Evolutionary conservation across 2,329 filamentous ascomycete genomes (phyloP).

Genomic region (Calonectria leucothoes): DNA sequence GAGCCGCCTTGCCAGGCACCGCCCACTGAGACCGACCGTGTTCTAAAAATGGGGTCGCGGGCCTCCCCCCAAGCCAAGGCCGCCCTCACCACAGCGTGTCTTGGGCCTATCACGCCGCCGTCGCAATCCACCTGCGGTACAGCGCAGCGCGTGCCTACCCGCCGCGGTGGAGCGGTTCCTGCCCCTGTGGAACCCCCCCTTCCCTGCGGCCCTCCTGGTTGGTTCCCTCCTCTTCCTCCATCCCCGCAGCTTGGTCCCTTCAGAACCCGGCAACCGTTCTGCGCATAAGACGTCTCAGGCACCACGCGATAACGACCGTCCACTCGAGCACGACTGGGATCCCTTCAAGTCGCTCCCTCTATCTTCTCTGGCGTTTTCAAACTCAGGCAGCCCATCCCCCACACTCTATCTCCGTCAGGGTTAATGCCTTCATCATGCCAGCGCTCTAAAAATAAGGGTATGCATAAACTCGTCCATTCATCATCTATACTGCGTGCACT

Average conservation of each 20-base stretch:
- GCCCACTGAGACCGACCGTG: not conserved
- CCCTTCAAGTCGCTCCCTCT: not conserved
- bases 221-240: too few species aligned
- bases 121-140: not conserved
- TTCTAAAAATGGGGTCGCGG: conserved; percentile 14
- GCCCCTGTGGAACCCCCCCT: too few species aligned
- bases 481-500: not conserved
- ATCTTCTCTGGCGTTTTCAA: not conserved
- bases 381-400: not conserved
- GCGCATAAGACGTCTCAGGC: conserved; percentile 6
- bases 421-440: not conserved
- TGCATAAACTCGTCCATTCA: not conserved
- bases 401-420: not conserved
- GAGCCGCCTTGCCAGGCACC: conserved; percentile 18
- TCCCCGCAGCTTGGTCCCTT: not conserved
- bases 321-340: not conserved
- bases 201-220: not conserved
- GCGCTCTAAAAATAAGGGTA: too few species aligned
- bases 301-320: not conserved
- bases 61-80: not conserved
- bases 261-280: not conserved
- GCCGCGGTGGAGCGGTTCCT: not conserved
- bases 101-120: not conserved
- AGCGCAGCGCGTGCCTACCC: not conserved
- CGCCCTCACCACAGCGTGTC: not conserved